phyloP scores from a whole-genome alignment of 2,329 filamentous ascomycete species.

The Aspergillus sp. region DNA sequence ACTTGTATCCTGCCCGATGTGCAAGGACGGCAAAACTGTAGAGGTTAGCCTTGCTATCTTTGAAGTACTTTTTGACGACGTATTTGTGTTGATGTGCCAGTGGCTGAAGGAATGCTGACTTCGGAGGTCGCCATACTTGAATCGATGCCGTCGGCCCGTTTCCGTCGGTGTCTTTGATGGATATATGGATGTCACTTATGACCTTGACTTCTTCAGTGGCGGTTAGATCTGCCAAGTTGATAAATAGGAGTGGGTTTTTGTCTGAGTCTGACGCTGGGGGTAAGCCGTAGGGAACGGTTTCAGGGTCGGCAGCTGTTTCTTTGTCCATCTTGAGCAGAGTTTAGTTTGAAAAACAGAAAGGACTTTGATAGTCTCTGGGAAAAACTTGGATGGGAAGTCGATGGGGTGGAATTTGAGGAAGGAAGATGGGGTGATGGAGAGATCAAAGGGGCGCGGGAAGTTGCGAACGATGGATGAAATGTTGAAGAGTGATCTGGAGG shows the following conservation, averaged over 20 bases:
- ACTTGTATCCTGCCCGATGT: neutral
- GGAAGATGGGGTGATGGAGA: neutral
- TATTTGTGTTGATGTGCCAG: neutral
- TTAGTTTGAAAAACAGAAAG: neutral
- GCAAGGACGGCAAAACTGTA: neutral
- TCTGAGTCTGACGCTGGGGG: neutral
- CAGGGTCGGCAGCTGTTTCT: neutral
- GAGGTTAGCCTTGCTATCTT: conserved; percentile 1
- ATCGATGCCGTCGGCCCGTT: neutral
- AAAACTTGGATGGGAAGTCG: neutral
- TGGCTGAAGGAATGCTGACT: neutral
- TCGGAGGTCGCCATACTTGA: neutral
- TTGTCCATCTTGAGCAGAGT: neutral
- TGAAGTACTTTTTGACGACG: neutral
- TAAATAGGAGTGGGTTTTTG: neutral
- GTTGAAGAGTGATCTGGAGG: neutral
- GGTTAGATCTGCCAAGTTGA: neutral
- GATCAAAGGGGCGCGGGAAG: neutral
- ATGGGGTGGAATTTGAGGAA: too few species aligned
- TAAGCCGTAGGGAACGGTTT: neutral
- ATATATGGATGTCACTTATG: neutral
- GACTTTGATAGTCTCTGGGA: neutral
- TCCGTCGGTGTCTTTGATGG: neutral
- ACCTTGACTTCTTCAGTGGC: neutral
- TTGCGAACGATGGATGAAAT: neutral